These are phyloP conservation scores for Avena insularis DNA, from an alignment of 176 grass and related monocot genomes.

Conservation along the genomic window DNA sequence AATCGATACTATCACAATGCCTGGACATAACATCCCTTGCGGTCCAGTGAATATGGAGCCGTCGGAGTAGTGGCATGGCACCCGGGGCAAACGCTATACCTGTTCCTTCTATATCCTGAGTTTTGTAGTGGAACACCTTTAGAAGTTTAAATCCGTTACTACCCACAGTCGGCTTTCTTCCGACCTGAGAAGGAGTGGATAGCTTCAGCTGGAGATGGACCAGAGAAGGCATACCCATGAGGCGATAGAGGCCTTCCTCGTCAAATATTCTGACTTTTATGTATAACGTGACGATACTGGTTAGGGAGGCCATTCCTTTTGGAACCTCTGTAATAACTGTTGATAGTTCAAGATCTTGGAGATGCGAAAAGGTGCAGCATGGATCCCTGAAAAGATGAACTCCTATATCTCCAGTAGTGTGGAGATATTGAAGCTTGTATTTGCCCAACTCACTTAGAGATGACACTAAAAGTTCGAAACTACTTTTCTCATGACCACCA, in stretches of 20 bases:
- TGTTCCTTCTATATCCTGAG: not conserved
- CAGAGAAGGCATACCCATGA: constrained; percentile 10
- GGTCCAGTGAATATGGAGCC: not conserved
- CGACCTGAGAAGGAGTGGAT: constrained; percentile 6
- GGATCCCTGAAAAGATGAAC: not conserved
- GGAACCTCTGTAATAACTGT: not conserved
- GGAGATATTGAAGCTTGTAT: not conserved
- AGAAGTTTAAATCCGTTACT: not conserved
- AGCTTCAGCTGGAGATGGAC: not conserved
- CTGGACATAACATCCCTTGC: not conserved
- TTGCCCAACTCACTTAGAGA: not conserved
- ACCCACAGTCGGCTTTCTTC: not conserved
- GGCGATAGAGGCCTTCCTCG: not conserved
- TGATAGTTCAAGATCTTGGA: not conserved
- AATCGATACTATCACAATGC: not conserved
- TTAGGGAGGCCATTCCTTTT: constrained; percentile 4
- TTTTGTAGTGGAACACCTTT: not conserved
- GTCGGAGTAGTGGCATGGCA: not conserved
- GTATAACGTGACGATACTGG: not conserved
- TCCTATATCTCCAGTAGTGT: not conserved
- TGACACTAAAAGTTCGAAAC: not conserved
- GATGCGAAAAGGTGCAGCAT: not conserved
- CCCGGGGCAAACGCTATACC: not conserved
- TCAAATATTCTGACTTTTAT: not conserved
- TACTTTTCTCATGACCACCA: not conserved